Percentiles rank a stretch among this genome's conserved stretches.
phyloP scores from a whole-genome alignment of 805 yeast genomes.

The Myxozyma geophila region DNA sequence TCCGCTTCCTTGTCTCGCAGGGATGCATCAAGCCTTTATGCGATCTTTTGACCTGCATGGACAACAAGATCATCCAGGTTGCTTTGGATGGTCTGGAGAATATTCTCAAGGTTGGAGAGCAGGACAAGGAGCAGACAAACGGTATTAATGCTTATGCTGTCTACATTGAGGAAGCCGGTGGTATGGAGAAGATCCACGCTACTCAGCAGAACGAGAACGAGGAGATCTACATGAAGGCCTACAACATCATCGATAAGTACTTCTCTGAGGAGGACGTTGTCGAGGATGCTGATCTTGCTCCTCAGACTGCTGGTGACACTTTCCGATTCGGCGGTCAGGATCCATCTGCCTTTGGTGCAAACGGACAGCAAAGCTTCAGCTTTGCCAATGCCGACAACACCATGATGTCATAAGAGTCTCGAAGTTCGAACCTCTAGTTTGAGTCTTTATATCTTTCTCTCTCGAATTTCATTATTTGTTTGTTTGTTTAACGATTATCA shows the following conservation, averaged over 20 bases:
- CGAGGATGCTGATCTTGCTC: constrained; percentile 65
- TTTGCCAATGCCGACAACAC: constrained; percentile 42
- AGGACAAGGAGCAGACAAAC: constrained; percentile 79
- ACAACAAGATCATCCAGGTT: constrained; percentile 89
- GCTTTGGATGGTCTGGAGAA: constrained; percentile 94
- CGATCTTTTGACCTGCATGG: constrained; percentile 86
- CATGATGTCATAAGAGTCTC: constrained; percentile 17
- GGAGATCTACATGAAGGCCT: constrained; percentile 90
- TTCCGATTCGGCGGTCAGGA: constrained; percentile 82
- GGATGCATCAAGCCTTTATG: constrained; percentile 98
- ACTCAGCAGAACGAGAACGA: constrained; percentile 92
- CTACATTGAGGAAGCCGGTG: constrained; percentile 96
- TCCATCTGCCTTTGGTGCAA: constrained; percentile 9
- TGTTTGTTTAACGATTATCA: background rate
- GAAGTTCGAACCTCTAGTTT: background rate
- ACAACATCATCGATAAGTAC: constrained; percentile 84
- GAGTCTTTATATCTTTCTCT: background rate
- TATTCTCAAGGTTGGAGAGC: constrained; percentile 90
- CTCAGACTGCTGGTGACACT: constrained; percentile 78
- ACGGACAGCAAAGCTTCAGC: constrained; percentile 53
- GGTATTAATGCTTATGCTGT: constrained; percentile 84
- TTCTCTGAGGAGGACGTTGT: constrained; percentile 80
- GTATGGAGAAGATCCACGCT: constrained; percentile 92
- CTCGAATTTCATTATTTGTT: background rate
- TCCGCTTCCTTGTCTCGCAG: constrained; percentile 87